Percentiles rank a stretch among this genome's conserved stretches.
Evolutionary conservation across 2,329 filamentous ascomycete genomes (phyloP).

Genomic region (Magnaporthiopsis poae): DNA sequence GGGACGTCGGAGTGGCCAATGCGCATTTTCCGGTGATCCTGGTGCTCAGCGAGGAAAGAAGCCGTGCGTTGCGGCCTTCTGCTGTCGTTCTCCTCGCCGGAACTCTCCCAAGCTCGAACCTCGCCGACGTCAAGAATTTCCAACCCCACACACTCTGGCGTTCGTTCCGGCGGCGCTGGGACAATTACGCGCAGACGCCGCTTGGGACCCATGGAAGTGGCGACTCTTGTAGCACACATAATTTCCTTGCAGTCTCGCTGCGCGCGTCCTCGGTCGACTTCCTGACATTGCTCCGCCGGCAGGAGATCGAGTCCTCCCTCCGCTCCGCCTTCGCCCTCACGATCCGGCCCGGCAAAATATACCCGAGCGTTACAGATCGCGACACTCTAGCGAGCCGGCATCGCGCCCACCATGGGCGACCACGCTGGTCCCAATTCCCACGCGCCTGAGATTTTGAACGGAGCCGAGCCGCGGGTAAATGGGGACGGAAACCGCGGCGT

Average conservation of each 20-base stretch:
- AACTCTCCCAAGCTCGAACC: background rate
- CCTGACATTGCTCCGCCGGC: background rate
- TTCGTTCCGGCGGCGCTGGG: background rate
- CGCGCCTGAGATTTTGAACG: constrained; percentile 23
- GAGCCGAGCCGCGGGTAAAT: constrained; percentile 27
- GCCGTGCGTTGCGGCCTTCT: background rate
- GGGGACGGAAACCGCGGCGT: constrained; percentile 20
- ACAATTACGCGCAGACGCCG: background rate
- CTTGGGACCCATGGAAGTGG: background rate
- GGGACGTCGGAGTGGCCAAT: constrained; percentile 1
- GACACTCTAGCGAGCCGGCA: background rate
- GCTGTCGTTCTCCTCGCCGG: background rate
- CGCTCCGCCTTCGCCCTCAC: background rate
- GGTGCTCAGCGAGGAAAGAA: background rate
- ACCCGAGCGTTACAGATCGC: background rate
- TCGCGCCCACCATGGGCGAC: constrained; percentile 12
- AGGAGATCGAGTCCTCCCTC: background rate
- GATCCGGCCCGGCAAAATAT: background rate
- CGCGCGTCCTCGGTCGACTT: too few relatives aligned
- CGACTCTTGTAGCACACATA: background rate
- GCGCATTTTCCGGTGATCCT: constrained; percentile 2
- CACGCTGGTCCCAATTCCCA: constrained; percentile 17
- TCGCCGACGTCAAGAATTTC: background rate
- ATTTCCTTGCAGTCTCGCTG: background rate
- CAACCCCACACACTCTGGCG: background rate